These are phyloP conservation scores for Halophytophthora batemanensis DNA, from an alignment of 352 stramenopile genomes.

Conservation along the genomic window DNA sequence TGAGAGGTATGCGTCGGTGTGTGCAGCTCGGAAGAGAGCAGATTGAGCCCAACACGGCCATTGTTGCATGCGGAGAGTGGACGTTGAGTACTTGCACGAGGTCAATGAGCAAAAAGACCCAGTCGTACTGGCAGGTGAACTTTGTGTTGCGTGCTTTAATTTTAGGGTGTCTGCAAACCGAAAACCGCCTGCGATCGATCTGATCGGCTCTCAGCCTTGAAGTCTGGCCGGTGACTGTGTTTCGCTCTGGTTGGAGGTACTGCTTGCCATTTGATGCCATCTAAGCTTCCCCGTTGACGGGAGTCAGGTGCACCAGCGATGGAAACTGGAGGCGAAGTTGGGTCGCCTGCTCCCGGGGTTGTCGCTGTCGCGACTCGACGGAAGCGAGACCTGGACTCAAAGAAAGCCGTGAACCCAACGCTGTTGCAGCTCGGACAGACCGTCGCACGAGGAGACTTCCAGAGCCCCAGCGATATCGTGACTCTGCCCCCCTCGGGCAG, in stretches of 20 bases:
- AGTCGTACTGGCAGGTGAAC: too few relatives aligned
- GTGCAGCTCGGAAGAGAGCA: too few relatives aligned
- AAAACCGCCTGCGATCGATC: too few relatives aligned
- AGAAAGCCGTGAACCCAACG: slow-evolving; percentile 24
- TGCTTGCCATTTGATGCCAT: neutral
- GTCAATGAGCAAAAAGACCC: too few relatives aligned
- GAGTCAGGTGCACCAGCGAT: slow-evolving; percentile 3
- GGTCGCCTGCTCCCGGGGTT: slow-evolving; percentile 10
- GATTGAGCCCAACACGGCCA: too few relatives aligned
- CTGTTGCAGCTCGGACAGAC: slow-evolving; percentile 27
- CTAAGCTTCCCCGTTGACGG: neutral
- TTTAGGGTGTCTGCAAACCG: too few relatives aligned
- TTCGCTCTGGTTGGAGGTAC: neutral
- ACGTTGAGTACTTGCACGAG: too few relatives aligned
- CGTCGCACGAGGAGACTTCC: slow-evolving; percentile 22
- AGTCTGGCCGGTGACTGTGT: neutral
- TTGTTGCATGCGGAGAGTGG: too few relatives aligned
- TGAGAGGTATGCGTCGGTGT: too few relatives aligned
- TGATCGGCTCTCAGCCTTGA: too few relatives aligned
- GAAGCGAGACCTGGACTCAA: slow-evolving; percentile 18
- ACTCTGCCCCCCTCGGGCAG: slow-evolving; percentile 1
- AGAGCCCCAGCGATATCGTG: neutral
- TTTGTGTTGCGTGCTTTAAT: too few relatives aligned
- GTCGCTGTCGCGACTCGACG: slow-evolving; percentile 2
- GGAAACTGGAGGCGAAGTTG: slow-evolving; percentile 9